phyloP scores from a whole-genome alignment of 2,329 filamentous ascomycete genomes.

The Alternaria conjuncta region DNA sequence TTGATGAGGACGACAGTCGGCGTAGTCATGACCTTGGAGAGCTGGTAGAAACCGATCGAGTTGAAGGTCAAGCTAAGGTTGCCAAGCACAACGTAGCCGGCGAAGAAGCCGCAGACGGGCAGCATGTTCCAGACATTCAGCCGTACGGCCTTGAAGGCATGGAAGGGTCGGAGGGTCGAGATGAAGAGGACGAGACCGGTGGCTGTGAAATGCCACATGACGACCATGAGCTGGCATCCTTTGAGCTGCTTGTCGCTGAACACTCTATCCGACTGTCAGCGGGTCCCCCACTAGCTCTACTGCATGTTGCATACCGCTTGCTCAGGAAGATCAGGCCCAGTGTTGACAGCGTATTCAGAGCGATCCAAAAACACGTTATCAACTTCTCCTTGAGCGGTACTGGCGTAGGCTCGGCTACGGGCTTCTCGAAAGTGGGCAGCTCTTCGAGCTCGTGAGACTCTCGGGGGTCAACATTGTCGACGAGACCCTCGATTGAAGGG shows the following conservation, averaged over 20 bases:
- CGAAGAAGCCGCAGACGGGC: constrained; percentile 56
- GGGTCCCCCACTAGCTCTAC: neutral
- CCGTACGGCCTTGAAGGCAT: constrained; percentile 54
- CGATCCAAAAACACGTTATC: constrained; percentile 50
- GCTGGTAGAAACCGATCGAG: constrained; percentile 56
- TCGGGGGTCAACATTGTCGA: constrained; percentile 47
- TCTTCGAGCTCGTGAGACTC: constrained; percentile 42
- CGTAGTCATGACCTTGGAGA: constrained; percentile 58
- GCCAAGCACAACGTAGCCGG: constrained; percentile 55
- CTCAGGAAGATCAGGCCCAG: constrained; percentile 55
- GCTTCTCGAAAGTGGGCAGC: constrained; percentile 45
- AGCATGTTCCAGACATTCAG: constrained; percentile 54
- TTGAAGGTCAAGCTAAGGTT: constrained; percentile 56
- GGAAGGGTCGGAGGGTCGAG: constrained; percentile 51
- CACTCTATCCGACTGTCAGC: constrained; percentile 46
- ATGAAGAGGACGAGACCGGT: constrained; percentile 54
- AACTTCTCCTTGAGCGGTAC: constrained; percentile 46
- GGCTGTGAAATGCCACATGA: constrained; percentile 57
- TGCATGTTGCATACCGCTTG: constrained; percentile 47
- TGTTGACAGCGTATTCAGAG: constrained; percentile 53
- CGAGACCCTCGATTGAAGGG: constrained; percentile 47
- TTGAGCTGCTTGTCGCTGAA: constrained; percentile 54
- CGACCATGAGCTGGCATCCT: constrained; percentile 55
- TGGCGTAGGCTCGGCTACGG: constrained; percentile 27
- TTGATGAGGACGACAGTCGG: constrained; percentile 56